Percentiles rank a stretch among this genome's conserved stretches.
These are phyloP conservation scores for Phaeomoniella chlamydospora DNA, from an alignment of 2,329 filamentous ascomycete species.

Conservation along the genomic window DNA sequence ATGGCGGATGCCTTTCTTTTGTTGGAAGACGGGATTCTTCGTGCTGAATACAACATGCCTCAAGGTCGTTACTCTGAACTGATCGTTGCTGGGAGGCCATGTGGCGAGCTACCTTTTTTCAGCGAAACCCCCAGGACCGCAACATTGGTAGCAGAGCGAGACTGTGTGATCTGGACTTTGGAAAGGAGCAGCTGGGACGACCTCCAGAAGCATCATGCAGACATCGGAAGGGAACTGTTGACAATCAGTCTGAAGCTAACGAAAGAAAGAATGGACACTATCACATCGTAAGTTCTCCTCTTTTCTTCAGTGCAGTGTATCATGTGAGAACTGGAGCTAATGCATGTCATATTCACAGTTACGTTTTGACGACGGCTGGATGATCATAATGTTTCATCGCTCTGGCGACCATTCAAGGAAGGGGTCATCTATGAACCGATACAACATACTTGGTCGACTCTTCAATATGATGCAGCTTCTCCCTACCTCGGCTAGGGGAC, in stretches of 20 bases:
- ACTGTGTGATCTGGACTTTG: constrained; percentile 73
- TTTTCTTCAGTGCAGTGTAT: too few relatives aligned
- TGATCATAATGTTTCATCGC: neutral
- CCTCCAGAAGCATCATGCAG: constrained; percentile 57
- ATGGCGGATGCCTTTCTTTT: constrained; percentile 74
- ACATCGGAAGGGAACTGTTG: constrained; percentile 71
- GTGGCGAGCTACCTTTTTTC: constrained; percentile 93
- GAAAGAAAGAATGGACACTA: constrained; percentile 74
- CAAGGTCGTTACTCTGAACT: constrained; percentile 82
- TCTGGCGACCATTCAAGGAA: too few relatives aligned
- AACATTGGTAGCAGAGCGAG: constrained; percentile 68
- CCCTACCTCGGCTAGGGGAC: too few relatives aligned
- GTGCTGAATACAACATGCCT: constrained; percentile 79
- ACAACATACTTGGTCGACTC: too few relatives aligned
- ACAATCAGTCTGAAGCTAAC: constrained; percentile 85
- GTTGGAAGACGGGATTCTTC: constrained; percentile 73
- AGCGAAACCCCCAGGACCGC: constrained; percentile 77
- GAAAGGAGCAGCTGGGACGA: constrained; percentile 55
- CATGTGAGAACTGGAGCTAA: too few relatives aligned
- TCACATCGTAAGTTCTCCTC: constrained; percentile 37
- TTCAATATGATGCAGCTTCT: too few relatives aligned
- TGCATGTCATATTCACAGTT: too few relatives aligned
- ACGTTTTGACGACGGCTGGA: neutral
- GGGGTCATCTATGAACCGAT: too few relatives aligned
- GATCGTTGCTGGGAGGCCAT: constrained; percentile 87